These are phyloP conservation scores for Zanthoxylum bungeanum DNA, from an alignment of 345 rosid species.

Conservation along the genomic window DNA sequence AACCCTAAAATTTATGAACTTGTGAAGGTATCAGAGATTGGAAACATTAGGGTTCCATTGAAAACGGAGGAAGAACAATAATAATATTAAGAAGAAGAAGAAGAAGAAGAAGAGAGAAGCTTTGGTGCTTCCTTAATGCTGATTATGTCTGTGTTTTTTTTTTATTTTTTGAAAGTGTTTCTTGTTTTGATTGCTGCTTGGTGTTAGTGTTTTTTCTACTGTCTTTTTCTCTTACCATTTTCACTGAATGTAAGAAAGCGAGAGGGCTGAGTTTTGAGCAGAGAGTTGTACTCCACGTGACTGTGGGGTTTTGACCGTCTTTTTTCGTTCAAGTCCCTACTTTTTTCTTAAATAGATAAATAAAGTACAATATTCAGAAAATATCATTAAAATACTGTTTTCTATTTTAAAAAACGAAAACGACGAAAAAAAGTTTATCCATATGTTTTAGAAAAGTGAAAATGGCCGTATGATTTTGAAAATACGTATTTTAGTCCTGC, in stretches of 20 bases:
- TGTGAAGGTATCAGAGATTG: conserved; percentile 8
- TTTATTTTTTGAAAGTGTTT: too few species aligned
- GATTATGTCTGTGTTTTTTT: background rate
- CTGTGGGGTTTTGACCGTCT: background rate
- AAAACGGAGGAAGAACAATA: too few species aligned
- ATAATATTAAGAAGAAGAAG: conserved; percentile 1
- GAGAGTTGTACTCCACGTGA: too few species aligned
- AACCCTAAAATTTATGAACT: conserved; percentile 10
- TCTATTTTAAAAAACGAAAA: background rate
- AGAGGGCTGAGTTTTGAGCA: too few species aligned
- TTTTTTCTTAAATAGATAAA: background rate
- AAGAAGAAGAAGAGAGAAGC: background rate
- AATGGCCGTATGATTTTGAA: too few species aligned
- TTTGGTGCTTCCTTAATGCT: background rate
- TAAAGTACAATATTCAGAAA: too few species aligned
- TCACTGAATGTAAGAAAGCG: too few species aligned
- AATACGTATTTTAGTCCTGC: too few species aligned
- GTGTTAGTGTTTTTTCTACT: background rate
- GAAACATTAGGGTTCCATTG: conserved; percentile 20
- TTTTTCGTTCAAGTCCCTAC: background rate
- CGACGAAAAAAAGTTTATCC: background rate
- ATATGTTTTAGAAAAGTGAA: background rate
- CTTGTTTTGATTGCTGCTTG: background rate
- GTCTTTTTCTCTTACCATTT: background rate
- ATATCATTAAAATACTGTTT: background rate